Base-by-base conservation (phyloP, 352 stramenopile species). In the Phytophthora pistaciae region DNA sequence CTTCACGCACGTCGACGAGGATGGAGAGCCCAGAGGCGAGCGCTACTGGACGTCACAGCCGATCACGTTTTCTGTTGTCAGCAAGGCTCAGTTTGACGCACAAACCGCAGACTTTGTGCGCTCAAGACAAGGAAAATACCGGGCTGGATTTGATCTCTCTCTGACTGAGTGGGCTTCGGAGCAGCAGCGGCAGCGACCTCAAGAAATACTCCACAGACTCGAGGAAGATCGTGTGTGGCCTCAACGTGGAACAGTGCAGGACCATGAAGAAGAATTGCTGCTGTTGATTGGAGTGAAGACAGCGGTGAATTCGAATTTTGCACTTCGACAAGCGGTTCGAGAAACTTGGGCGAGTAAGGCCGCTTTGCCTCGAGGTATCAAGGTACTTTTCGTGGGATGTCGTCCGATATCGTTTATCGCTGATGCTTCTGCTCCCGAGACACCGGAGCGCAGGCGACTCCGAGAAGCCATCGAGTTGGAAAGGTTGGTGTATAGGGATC, bases 241-340 rank as follows among this genome's bases (percentile, higher is more conserved):
- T n/a, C 13, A 29, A 29, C 8, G 5, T 31, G 3, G 3, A 10
- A 11, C 46, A 54, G 13, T 18, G 11, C 0, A 20, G 9, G 48
- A 54, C 3, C 31, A 57, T 13, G 25, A 38, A 6, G 52, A 60
- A 7, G 40, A 68, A 0, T 44, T 76, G 9, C 27, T 85, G 21
- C 40, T 78, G 5, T 10, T 86, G 2, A 31, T 82, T 9, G 64
- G 71, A 13, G 64, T 77, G 7, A 81, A 78, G 31, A 75, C 73
- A 4, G 77, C 57, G 23, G 54, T 77, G 16, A n/a, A 60, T 5
- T 11, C 67, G 1, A 62, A 68, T 2, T 78, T 81, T 44, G 38
- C 63, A 8, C 38, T 69, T 46, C 77, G 77, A 0, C 77, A 78
- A 50, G 73, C 64, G 3, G 77, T 81, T 52, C 70, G 74, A 49